Evolutionary conservation across 345 rosid species (phyloP), one percentile per base, ranked within the genome.

Genomic region (Mangifera indica): DNA sequence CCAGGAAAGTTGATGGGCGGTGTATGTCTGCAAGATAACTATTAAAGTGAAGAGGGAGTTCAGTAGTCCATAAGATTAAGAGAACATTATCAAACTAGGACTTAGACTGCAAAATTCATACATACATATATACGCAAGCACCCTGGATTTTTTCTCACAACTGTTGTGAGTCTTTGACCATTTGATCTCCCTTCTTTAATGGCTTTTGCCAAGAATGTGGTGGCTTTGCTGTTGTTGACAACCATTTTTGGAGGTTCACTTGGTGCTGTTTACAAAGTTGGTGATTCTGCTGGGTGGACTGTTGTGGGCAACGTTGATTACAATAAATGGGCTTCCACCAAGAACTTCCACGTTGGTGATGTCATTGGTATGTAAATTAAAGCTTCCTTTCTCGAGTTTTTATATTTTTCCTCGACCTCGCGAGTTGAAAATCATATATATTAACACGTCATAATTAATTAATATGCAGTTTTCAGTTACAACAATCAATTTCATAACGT

Each of bases 251-350:
- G 44, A 26, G 63, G 5, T 18, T 57, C 64, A 3, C 44, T 44
- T 1, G 26, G 72, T 45, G 56, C 64, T 24, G 26, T 57, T 57
- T 52, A 69, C 72, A 69, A 44, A 22, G 64, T 69, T 29, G 72
- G 72, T 0, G 54, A 45, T 20, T 14, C 37, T 17, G 21, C 68
- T 21, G 55, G 68, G 17, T 45, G 68, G 54, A 64, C 7, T 46
- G 9, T 25, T 2, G 10, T 40, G 10, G 54, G 68, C 37, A 24
- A 64, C 4, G n/a, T 64, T 2, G 40, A 64, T 46, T 45, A 64
- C 37, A 64, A 46, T 12, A 14, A 64, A 7, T 46, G 54, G 68
- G 72, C 52, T 57, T 42, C 72, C 1, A 10, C 63, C 22, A 44
- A 57, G 18, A 45, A 57, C 40, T 69, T 69, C 42, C 55, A 25